These are phyloP conservation scores for Jimgerdemannia flammicorona DNA, from an alignment of 192 early-diverging fungal species.

Conservation along the genomic window DNA sequence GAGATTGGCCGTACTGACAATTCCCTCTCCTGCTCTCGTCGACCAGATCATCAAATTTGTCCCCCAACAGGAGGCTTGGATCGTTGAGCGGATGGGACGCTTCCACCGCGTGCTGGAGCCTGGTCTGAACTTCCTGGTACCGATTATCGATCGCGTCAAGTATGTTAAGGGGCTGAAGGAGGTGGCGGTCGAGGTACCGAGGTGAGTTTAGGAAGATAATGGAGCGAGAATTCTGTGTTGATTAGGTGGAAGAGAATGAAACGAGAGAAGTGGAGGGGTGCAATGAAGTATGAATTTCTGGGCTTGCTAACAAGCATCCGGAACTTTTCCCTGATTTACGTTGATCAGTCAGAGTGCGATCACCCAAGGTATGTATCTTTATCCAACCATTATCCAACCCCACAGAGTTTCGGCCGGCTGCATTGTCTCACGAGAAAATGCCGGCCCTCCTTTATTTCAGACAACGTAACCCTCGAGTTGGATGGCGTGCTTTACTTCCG, in stretches of 20 bases:
- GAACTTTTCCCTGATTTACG: too few species aligned
- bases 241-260: neutral
- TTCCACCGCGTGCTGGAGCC: slow-evolving; percentile 84
- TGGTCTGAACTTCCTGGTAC: slow-evolving; percentile 87
- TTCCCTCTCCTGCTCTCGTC: slow-evolving; percentile 4
- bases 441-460: slow-evolving; percentile 31
- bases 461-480: slow-evolving; percentile 94
- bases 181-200: slow-evolving; percentile 86
- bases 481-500: slow-evolving; percentile 97
- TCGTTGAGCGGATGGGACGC: slow-evolving; percentile 94
- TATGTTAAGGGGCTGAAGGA: slow-evolving; percentile 97
- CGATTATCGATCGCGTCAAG: slow-evolving; percentile 81
- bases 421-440: neutral
- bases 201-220: neutral
- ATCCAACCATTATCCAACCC: neutral
- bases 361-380: slow-evolving; percentile 63
- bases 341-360: slow-evolving; percentile 74
- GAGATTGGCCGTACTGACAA: neutral
- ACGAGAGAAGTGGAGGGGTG: too few species aligned
- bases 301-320: too few species aligned
- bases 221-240: neutral
- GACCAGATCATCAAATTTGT: slow-evolving; percentile 87
- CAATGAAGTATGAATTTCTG: too few species aligned
- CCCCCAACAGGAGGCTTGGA: slow-evolving; percentile 97
- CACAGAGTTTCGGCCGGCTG: neutral